Percentiles rank a stretch among this genome's conserved stretches.
Evolutionary conservation across 179 eudicot genomes (phyloP).

Genomic region (Beta lomatogona): DNA sequence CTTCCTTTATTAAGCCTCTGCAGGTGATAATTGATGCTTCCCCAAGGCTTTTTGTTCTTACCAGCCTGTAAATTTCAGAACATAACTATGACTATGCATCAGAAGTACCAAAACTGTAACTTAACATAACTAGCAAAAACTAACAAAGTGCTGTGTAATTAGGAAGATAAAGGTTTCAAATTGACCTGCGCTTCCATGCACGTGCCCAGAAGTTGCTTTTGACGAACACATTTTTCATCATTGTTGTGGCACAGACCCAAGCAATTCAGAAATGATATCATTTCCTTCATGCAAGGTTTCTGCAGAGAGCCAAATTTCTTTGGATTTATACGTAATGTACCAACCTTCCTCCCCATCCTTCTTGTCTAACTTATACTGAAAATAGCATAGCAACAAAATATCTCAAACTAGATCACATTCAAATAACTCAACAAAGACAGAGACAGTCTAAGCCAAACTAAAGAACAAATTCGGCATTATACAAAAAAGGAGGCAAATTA

Average conservation of each 20-base stretch:
- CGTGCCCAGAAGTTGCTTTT: slow-evolving; percentile 60
- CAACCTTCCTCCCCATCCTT: slow-evolving; percentile 78
- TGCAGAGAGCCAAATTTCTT: slow-evolving; percentile 67
- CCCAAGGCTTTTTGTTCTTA: slow-evolving; percentile 65
- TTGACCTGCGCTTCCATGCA: slow-evolving; percentile 92
- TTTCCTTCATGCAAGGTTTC: slow-evolving; percentile 91
- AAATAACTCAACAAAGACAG: background rate
- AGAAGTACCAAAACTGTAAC: background rate
- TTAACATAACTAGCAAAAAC: background rate
- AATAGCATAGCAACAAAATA: background rate
- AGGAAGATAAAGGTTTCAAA: slow-evolving; percentile 6
- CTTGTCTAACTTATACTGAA: slow-evolving; percentile 13
- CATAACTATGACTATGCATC: background rate
- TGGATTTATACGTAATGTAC: slow-evolving; percentile 58
- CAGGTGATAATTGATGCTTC: slow-evolving; percentile 87
- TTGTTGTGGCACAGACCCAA: slow-evolving; percentile 68
- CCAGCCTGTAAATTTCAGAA: slow-evolving; percentile 44
- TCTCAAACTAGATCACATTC: background rate
- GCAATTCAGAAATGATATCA: slow-evolving; percentile 73
- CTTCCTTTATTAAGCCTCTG: slow-evolving; percentile 85
- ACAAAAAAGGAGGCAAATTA: background rate
- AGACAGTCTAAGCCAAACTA: background rate
- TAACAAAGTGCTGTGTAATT: background rate
- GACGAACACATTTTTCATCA: slow-evolving; percentile 71
- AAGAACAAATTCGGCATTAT: too few relatives aligned